These are phyloP conservation scores for Penicillium robsamsonii DNA, from an alignment of 495 filamentous ascomycete genomes.

Conservation along the genomic window DNA sequence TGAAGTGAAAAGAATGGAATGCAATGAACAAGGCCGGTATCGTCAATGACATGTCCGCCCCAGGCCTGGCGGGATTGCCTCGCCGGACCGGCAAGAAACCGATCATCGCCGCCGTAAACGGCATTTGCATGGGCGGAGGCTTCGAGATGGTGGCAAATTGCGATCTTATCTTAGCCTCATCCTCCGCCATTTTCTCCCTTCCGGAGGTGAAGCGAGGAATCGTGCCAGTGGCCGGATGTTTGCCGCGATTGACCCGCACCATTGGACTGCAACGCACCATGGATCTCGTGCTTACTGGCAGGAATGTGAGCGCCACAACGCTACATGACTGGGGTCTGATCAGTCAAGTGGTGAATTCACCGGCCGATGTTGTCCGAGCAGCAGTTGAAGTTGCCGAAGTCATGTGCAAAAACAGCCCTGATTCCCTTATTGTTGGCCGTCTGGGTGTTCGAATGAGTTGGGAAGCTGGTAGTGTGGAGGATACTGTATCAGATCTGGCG, in stretches of 20 bases:
- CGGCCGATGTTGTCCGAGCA: slow-evolving; percentile 30
- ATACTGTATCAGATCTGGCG: slow-evolving; percentile 56
- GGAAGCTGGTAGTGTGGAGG: slow-evolving; percentile 63
- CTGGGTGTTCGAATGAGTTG: slow-evolving; percentile 65
- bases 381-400: slow-evolving; percentile 20
- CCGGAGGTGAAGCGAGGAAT: slow-evolving; percentile 72
- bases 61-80: slow-evolving; percentile 55
- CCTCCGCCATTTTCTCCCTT: slow-evolving; percentile 55
- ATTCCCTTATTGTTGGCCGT: slow-evolving; percentile 64
- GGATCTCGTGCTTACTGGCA: slow-evolving; percentile 67
- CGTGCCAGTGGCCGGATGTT: slow-evolving; percentile 64
- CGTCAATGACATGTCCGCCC: slow-evolving; percentile 44
- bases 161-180: slow-evolving; percentile 64
- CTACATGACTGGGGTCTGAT: slow-evolving; percentile 66
- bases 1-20: slow-evolving; percentile 38
- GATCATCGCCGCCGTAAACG: slow-evolving; percentile 72
- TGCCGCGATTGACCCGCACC: slow-evolving; percentile 69
- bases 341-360: slow-evolving; percentile 30
- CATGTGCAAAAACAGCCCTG: slow-evolving; percentile 58
- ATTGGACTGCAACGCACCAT: slow-evolving; percentile 67
- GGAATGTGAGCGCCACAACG: slow-evolving; percentile 54
- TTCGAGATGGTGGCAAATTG: slow-evolving; percentile 70
- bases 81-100: slow-evolving; percentile 54
- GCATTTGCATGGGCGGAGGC: slow-evolving; percentile 72
- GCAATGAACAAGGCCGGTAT: slow-evolving; percentile 33